These are phyloP conservation scores for Pseudogymnoascus sp. DNA, from an alignment of 2,329 filamentous ascomycete genomes.

Conservation along the genomic window DNA sequence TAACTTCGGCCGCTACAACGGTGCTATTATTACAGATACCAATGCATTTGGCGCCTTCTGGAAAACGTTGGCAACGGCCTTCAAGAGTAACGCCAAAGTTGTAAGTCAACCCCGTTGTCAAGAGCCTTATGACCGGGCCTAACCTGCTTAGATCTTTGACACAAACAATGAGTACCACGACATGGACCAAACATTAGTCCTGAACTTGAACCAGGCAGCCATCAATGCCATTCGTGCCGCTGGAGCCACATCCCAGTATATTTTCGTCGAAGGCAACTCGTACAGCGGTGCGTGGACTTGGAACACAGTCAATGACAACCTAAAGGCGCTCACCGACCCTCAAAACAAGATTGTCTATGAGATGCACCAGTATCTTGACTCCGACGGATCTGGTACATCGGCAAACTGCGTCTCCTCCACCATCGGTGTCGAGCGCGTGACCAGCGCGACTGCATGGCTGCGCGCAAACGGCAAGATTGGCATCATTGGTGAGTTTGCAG, in stretches of 20 bases:
- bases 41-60: slow-evolving; percentile 36
- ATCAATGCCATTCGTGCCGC: slow-evolving; percentile 37
- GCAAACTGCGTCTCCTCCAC: slow-evolving; percentile 43
- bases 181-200: slow-evolving; percentile 34
- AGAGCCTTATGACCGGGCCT: slow-evolving; percentile 25
- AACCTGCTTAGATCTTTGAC: slow-evolving; percentile 28
- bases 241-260: slow-evolving; percentile 44
- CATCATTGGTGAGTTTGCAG: slow-evolving; percentile 49
- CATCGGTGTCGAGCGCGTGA: slow-evolving; percentile 46
- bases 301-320: slow-evolving; percentile 36
- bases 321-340: slow-evolving; percentile 44
- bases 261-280: slow-evolving; percentile 52
- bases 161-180: slow-evolving; percentile 41
- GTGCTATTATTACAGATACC: slow-evolving; percentile 32
- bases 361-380: slow-evolving; percentile 57
- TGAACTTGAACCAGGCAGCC: slow-evolving; percentile 38
- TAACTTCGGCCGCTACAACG: slow-evolving; percentile 44
- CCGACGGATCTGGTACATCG: slow-evolving; percentile 45
- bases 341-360: slow-evolving; percentile 49
- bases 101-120: slow-evolving; percentile 28
- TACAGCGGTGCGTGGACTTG: slow-evolving; percentile 44
- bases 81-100: slow-evolving; percentile 32
- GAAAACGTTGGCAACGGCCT: slow-evolving; percentile 33
- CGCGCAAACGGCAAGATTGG: slow-evolving; percentile 44
- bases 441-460: slow-evolving; percentile 46